Conservation (phyloP, 495 filamentous ascomycete species). For the Chaetomium fimeti region DNA sequence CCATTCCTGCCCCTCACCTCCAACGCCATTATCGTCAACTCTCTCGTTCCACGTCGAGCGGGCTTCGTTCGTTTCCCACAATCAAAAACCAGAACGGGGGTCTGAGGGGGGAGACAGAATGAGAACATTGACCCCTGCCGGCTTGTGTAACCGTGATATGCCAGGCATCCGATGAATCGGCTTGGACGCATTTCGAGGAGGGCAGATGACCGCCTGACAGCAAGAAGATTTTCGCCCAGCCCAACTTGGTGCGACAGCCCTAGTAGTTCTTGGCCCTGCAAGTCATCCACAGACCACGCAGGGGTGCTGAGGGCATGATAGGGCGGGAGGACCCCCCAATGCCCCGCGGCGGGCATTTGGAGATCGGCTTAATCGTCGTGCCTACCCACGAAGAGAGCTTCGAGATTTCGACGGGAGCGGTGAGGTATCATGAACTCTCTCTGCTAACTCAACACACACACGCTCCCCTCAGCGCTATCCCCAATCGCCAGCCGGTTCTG, state of each 20-base stretch:
- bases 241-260: constrained; percentile 21
- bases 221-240: constrained; percentile 16
- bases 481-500: neutral
- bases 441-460: neutral
- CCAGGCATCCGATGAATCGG: constrained; percentile 6
- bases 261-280: constrained; percentile 22
- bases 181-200: constrained; percentile 1
- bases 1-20: constrained; percentile 1
- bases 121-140: neutral
- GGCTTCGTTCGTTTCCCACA: neutral
- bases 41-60: too few species aligned
- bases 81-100: neutral
- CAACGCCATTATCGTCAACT: neutral
- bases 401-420: neutral
- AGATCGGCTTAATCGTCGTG: neutral
- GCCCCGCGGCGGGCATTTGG: neutral
- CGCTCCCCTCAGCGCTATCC: neutral
- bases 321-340: constrained; percentile 14
- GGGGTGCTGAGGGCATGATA: constrained; percentile 19
- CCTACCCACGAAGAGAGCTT: neutral
- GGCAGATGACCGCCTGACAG: constrained; percentile 6
- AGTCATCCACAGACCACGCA: constrained; percentile 24
- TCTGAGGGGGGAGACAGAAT: neutral
- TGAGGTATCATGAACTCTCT: neutral
- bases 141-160: neutral